These are phyloP conservation scores for Chromosphaera perkinsii DNA, from an alignment of 208 protist species.

Conservation along the genomic window DNA sequence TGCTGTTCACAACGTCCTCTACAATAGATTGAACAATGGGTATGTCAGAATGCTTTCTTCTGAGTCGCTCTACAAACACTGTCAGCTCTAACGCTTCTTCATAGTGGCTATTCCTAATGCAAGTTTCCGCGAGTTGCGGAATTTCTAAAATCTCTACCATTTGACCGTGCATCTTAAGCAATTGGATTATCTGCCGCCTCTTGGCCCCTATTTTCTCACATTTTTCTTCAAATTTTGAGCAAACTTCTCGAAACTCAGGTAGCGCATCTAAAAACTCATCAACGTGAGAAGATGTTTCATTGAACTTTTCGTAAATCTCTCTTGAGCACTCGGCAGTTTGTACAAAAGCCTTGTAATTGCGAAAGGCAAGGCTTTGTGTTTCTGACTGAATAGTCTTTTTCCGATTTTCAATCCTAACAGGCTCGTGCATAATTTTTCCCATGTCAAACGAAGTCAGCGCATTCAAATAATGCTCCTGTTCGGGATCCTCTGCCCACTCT, in stretches of 20 bases:
- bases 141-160: conserved; percentile 43
- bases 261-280: conserved; percentile 15
- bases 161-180: conserved; percentile 20
- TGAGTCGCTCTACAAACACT: conserved; percentile 8
- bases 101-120: conserved; percentile 40
- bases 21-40: conserved; percentile 21
- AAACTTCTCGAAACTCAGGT: conserved; percentile 8
- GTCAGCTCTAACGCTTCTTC: conserved; percentile 41
- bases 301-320: conserved; percentile 9
- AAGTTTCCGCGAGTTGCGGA: conserved; percentile 46
- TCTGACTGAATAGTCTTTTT: no score
- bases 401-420: no score
- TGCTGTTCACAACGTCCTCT: conserved; percentile 9
- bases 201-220: conserved; percentile 6
- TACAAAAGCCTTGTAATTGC: conserved; percentile 40
- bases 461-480: no score
- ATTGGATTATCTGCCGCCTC: neutral
- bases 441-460: no score
- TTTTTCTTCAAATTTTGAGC: conserved; percentile 17
- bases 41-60: conserved; percentile 17
- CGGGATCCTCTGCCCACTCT: no score
- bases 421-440: no score
- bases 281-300: neutral
- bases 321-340: conserved; percentile 34
- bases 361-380: conserved; percentile 33